These are phyloP conservation scores for Thelonectria olida DNA, from an alignment of 2,329 filamentous ascomycete genomes.

Conservation along the genomic window DNA sequence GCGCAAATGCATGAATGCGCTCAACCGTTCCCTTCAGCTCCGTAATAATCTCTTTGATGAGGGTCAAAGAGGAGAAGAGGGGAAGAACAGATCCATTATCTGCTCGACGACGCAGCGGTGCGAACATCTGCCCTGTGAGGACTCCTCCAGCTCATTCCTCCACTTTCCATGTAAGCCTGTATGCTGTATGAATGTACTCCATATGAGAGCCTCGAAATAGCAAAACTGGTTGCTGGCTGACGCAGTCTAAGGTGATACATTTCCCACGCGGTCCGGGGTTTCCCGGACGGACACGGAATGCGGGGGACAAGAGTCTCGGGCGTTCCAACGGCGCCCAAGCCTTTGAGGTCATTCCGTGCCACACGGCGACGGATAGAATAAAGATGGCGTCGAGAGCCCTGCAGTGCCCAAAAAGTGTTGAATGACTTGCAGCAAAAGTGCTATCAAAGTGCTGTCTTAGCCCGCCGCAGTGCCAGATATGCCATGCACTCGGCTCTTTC, in stretches of 20 bases:
- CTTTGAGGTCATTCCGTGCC: slow-evolving; percentile 1
- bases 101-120: slow-evolving; percentile 8
- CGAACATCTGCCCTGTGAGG: slow-evolving; percentile 22
- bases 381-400: not conserved
- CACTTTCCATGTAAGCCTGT: not conserved
- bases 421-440: slow-evolving; percentile 23
- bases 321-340: not conserved
- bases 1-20: slow-evolving; percentile 32
- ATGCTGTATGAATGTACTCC: not conserved
- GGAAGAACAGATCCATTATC: not conserved
- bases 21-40: slow-evolving; percentile 28
- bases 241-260: slow-evolving; percentile 19
- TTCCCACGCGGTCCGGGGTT: slow-evolving; percentile 17
- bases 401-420: not conserved
- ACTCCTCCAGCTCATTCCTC: slow-evolving; percentile 4
- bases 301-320: not conserved
- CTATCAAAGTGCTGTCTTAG: slow-evolving; percentile 22
- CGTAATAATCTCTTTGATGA: not conserved
- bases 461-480: slow-evolving; percentile 9
- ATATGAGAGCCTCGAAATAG: not conserved
- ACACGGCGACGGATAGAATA: not conserved
- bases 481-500: slow-evolving; percentile 25
- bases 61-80: not conserved
- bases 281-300: slow-evolving; percentile 4
- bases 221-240: slow-evolving; percentile 1